Percentiles rank a stretch among this genome's conserved stretches.
Conservation (phyloP, 169 alveolate species). For the Cryptosporidium sp. region DNA sequence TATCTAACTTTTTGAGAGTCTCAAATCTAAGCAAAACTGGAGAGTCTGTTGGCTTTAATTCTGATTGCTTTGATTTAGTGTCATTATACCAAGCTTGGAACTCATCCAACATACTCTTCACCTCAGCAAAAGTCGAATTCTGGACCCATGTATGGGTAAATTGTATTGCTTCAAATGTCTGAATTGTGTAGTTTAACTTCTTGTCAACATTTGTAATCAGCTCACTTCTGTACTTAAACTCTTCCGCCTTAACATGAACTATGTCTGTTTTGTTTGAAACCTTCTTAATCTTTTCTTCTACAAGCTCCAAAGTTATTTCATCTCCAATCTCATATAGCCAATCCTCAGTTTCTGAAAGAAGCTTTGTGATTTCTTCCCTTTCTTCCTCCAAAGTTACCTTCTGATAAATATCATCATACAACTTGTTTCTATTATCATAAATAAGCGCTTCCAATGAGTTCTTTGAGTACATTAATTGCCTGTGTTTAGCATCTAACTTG, state of each 20-base stretch:
- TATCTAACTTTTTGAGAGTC: slow-evolving; percentile 17
- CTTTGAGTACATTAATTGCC: slow-evolving; percentile 64
- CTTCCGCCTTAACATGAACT: slow-evolving; percentile 53
- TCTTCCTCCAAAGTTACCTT: slow-evolving; percentile 61
- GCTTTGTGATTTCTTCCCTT: slow-evolving; percentile 22
- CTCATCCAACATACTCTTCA: slow-evolving; percentile 21
- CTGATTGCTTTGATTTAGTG: slow-evolving; percentile 7
- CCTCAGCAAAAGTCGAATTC: slow-evolving; percentile 64
- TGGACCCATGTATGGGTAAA: slow-evolving; percentile 75
- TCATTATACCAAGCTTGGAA: slow-evolving; percentile 58
- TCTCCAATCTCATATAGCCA: slow-evolving; percentile 73
- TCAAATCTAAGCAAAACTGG: slow-evolving; percentile 47
- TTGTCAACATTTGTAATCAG: slow-evolving; percentile 35
- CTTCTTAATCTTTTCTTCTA: slow-evolving; percentile 34
- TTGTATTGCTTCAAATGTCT: slow-evolving; percentile 40
- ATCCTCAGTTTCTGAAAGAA: slow-evolving; percentile 47
- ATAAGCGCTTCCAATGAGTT: slow-evolving; percentile 54
- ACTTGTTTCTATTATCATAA: slow-evolving; percentile 58
- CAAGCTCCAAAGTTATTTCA: slow-evolving; percentile 12
- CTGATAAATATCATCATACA: slow-evolving; percentile 53
- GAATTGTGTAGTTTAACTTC: slow-evolving; percentile 38
- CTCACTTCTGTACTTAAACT: slow-evolving; percentile 38
- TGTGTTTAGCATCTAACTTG: slow-evolving; percentile 60
- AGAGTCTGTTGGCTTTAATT: slow-evolving; percentile 35
- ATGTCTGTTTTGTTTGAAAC: slow-evolving; percentile 23